Conservation (phyloP, 768 basidiomycete species). For the Suillus americanus region DNA sequence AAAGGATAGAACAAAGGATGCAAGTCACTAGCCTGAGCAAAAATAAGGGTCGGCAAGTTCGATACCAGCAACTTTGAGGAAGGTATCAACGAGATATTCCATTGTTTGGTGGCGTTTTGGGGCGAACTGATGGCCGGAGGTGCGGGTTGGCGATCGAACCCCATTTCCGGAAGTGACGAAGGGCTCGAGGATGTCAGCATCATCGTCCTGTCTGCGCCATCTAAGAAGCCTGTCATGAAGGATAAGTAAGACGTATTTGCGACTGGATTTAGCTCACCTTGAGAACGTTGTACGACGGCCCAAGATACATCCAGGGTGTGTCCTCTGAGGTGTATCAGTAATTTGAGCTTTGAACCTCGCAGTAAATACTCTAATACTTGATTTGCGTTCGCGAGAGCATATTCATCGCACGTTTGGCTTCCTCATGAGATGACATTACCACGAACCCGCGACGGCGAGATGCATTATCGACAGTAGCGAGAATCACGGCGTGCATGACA, state of each 20-base stretch:
- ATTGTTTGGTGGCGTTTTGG: constrained; percentile 30
- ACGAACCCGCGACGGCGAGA: constrained; percentile 83
- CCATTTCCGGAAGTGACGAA: constrained; percentile 29
- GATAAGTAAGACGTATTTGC: constrained; percentile 7
- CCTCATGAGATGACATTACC: constrained; percentile 73
- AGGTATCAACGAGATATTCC: constrained; percentile 37
- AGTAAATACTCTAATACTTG: constrained; percentile 45
- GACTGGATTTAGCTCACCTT: constrained; percentile 43
- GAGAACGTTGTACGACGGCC: constrained; percentile 86
- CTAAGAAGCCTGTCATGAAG: constrained; percentile 60
- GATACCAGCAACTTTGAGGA: constrained; percentile 58
- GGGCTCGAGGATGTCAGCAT: constrained; percentile 50
- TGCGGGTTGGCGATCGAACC: constrained; percentile 25
- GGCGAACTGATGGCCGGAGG: constrained; percentile 27
- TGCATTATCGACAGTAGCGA: constrained; percentile 82
- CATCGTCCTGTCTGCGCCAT: constrained; percentile 76
- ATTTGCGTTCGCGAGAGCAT: constrained; percentile 66
- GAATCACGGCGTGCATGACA: constrained; percentile 75
- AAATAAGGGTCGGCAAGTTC: constrained; percentile 65
- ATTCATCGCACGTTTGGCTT: constrained; percentile 70
- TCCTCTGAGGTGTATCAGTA: constrained; percentile 43
- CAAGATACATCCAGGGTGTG: constrained; percentile 80
- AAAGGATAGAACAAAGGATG: constrained; percentile 76
- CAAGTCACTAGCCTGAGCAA: constrained; percentile 64
- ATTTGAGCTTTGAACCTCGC: not conserved